phyloP scores from a whole-genome alignment of 2,329 filamentous ascomycete genomes.

The Triangularia verruculosa region DNA sequence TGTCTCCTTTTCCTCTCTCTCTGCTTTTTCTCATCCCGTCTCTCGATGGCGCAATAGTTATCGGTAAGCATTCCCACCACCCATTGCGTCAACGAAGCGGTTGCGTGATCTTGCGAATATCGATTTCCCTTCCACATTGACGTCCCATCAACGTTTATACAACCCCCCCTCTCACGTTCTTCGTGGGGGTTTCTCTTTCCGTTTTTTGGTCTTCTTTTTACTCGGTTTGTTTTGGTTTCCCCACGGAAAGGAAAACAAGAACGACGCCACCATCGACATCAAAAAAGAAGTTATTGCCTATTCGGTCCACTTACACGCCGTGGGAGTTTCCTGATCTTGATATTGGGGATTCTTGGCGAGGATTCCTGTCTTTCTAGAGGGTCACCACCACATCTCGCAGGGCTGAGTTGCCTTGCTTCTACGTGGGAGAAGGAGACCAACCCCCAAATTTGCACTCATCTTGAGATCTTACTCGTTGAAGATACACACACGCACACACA shows the following conservation, averaged over 20 bases:
- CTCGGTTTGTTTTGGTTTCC: neutral
- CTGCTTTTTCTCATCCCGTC: conserved; percentile 27
- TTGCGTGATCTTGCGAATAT: conserved; percentile 23
- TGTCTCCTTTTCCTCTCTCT: neutral
- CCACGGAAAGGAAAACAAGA: neutral
- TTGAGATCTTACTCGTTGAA: neutral
- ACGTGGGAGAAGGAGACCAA: conserved; percentile 1
- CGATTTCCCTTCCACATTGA: neutral
- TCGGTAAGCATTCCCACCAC: conserved; percentile 2
- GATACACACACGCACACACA: neutral
- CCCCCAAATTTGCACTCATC: neutral
- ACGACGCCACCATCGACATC: neutral
- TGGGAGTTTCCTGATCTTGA: neutral
- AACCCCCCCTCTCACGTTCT: neutral
- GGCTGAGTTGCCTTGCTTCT: conserved; percentile 14
- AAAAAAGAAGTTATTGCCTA: neutral
- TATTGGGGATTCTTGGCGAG: conserved; percentile 5
- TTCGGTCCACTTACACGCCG: neutral
- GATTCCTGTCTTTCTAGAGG: neutral
- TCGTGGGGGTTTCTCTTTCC: conserved; percentile 5
- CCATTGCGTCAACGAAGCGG: conserved; percentile 19
- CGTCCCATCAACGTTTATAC: neutral
- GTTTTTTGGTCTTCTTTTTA: neutral
- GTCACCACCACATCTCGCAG: conserved; percentile 2
- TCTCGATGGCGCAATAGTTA: conserved; percentile 29